phyloP scores from a whole-genome alignment of 2,329 filamentous ascomycete genomes.

The Onygenales sp. region DNA sequence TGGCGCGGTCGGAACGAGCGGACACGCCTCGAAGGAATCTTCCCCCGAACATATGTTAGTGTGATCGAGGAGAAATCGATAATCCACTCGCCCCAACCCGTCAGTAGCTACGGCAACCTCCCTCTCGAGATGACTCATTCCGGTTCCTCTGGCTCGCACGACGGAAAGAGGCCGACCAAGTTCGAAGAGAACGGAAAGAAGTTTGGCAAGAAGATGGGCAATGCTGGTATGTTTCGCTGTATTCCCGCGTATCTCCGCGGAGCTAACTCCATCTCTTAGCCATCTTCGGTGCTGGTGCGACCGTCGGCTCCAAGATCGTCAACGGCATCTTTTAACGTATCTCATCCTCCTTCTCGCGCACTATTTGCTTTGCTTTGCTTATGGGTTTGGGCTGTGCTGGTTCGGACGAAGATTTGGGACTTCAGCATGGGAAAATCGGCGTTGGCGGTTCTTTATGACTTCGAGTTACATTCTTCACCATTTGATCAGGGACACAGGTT shows the following conservation, averaged over 20 bases:
- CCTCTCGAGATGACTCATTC: conserved; percentile 64
- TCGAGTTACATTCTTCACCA: neutral
- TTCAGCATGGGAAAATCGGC: conserved; percentile 1
- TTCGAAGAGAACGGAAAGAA: conserved; percentile 75
- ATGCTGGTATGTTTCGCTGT: conserved; percentile 40
- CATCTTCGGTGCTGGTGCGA: conserved; percentile 88
- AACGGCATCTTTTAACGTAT: conserved; percentile 70
- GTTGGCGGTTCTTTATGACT: conserved; percentile 1
- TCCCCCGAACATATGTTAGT: conserved; percentile 81
- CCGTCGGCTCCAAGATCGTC: conserved; percentile 80
- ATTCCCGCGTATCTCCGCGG: neutral
- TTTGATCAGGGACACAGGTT: neutral
- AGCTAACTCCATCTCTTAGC: conserved; percentile 46
- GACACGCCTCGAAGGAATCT: conserved; percentile 81
- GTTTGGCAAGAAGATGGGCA: conserved; percentile 88
- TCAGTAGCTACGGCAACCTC: conserved; percentile 46
- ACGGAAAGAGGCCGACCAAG: conserved; percentile 48
- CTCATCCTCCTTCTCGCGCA: neutral
- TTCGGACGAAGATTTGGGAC: conserved; percentile 1
- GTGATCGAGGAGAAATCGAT: conserved; percentile 56
- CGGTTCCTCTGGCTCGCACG: conserved; percentile 31
- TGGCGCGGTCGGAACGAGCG: conserved; percentile 82
- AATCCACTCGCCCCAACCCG: conserved; percentile 26
- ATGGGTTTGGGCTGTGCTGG: neutral
- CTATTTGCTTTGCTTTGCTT: neutral